phyloP scores from a whole-genome alignment of 176 grass and related monocot genomes.

The Coix lacrymajobi region DNA sequence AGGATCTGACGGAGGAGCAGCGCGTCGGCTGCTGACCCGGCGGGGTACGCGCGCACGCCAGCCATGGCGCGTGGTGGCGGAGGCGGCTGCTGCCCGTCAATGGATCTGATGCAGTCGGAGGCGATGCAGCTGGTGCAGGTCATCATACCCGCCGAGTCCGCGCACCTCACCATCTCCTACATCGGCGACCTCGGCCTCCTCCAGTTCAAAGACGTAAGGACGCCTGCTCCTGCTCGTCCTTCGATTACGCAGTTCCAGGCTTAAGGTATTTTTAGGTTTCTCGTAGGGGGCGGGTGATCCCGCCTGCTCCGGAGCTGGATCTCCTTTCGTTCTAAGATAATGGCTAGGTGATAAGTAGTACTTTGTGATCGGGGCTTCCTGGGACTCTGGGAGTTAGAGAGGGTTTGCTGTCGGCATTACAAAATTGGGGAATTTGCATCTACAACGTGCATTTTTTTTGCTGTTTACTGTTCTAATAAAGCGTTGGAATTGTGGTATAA shows the following conservation, averaged over 20 bases:
- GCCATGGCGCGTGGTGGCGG: constrained; percentile 44
- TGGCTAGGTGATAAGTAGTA: not conserved
- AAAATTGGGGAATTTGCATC: not conserved
- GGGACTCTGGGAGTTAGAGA: not conserved
- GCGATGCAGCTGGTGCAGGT: constrained; percentile 96
- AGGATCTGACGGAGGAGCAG: constrained; percentile 13
- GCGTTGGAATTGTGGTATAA: not conserved
- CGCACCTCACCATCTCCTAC: constrained; percentile 76
- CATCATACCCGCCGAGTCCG: constrained; percentile 88
- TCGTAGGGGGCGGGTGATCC: constrained; percentile 1
- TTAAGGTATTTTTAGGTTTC: not conserved
- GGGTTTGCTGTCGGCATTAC: not conserved
- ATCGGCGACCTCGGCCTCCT: constrained; percentile 88
- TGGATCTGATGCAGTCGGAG: constrained; percentile 99
- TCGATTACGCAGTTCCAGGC: not conserved
- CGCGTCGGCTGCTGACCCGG: not conserved
- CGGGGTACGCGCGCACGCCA: not conserved
- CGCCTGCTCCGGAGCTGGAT: not conserved
- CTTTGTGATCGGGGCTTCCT: not conserved
- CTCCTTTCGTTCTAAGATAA: not conserved
- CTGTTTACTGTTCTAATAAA: not conserved
- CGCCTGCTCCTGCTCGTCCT: not conserved
- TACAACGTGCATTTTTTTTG: not conserved
- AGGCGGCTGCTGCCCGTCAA: constrained; percentile 66
- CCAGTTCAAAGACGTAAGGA: constrained; percentile 96